These are phyloP conservation scores for Viola odorata DNA, from an alignment of 345 rosid genomes.

Conservation along the genomic window DNA sequence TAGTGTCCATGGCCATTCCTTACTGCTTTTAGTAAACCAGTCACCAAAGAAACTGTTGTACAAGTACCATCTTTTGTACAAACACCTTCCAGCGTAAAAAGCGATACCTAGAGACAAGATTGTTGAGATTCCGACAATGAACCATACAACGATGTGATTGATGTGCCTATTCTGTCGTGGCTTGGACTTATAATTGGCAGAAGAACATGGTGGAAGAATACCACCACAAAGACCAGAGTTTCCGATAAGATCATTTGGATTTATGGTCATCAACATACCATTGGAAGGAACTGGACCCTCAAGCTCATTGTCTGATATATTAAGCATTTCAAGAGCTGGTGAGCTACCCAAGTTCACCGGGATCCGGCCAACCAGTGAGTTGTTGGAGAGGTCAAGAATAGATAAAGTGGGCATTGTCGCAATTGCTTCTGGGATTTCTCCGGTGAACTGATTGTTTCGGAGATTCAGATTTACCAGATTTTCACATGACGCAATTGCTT, in stretches of 20 bases:
- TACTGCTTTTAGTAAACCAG: constrained; percentile 36
- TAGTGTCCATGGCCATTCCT: constrained; percentile 91
- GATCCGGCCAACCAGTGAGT: constrained; percentile 65
- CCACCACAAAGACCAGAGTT: constrained; percentile 77
- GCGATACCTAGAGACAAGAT: constrained; percentile 47
- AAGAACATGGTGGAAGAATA: constrained; percentile 69
- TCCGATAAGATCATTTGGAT: constrained; percentile 64
- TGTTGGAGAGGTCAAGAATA: constrained; percentile 76
- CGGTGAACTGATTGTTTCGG: constrained; percentile 52
- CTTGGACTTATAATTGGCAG: constrained; percentile 22
- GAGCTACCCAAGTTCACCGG: constrained; percentile 72
- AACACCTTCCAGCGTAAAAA: constrained; percentile 29
- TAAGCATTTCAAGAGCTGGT: constrained; percentile 72
- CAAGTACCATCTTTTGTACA: constrained; percentile 52
- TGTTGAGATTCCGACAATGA: constrained; percentile 60
- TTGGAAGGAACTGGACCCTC: constrained; percentile 78
- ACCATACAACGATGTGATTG: constrained; percentile 49
- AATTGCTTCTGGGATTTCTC: constrained; percentile 61
- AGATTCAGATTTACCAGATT: constrained; percentile 69
- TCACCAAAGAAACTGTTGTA: constrained; percentile 50
- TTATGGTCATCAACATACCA: constrained; percentile 69
- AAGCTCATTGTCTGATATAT: constrained; percentile 74
- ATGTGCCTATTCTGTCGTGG: constrained; percentile 32
- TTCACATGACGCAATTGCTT: constrained; percentile 79
- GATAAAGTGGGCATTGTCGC: constrained; percentile 80